Evolutionary conservation across 139 green algal genomes (phyloP).

Genomic region (Micromonas pusilla): DNA sequence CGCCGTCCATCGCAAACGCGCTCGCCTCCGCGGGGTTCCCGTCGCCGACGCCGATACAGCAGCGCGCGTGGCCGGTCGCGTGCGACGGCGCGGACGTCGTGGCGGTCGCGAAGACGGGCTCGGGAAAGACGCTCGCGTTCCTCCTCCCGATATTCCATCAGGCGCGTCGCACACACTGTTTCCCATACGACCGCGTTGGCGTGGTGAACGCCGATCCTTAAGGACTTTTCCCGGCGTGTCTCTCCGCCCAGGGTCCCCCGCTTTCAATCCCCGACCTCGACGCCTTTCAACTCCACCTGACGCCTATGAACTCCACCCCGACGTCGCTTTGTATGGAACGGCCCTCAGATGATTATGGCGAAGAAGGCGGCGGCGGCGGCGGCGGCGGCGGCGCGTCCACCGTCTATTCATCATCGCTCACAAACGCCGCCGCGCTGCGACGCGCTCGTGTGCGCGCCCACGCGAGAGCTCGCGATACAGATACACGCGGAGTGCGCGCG

Average conservation of each 20-base stretch:
- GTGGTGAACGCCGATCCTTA: too few relatives aligned
- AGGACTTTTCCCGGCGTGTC: background rate
- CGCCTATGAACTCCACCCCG: too few relatives aligned
- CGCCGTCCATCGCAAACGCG: constrained; percentile 63
- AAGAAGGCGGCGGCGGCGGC: background rate
- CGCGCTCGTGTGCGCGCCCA: constrained; percentile 43
- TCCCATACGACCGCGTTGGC: too few relatives aligned
- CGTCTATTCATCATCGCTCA: constrained; percentile 53
- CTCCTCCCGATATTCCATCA: constrained; percentile 8
- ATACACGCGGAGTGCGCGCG: constrained; percentile 41
- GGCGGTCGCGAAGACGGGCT: constrained; percentile 26
- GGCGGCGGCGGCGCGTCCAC: background rate
- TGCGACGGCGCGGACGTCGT: constrained; percentile 29
- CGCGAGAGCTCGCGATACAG: constrained; percentile 45
- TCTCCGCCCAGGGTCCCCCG: too few relatives aligned
- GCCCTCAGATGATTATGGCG: constrained; percentile 42
- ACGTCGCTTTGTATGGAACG: too few relatives aligned
- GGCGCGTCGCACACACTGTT: background rate
- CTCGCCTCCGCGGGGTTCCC: constrained; percentile 59
- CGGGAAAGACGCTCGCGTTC: constrained; percentile 25
- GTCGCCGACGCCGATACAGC: constrained; percentile 70
- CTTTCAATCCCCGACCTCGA: too few relatives aligned
- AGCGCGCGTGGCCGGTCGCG: constrained; percentile 57
- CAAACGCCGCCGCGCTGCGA: constrained; percentile 56
- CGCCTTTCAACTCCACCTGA: too few relatives aligned